These are phyloP conservation scores for Colletotrichum musae DNA, from an alignment of 2,329 filamentous ascomycete species.

Conservation along the genomic window DNA sequence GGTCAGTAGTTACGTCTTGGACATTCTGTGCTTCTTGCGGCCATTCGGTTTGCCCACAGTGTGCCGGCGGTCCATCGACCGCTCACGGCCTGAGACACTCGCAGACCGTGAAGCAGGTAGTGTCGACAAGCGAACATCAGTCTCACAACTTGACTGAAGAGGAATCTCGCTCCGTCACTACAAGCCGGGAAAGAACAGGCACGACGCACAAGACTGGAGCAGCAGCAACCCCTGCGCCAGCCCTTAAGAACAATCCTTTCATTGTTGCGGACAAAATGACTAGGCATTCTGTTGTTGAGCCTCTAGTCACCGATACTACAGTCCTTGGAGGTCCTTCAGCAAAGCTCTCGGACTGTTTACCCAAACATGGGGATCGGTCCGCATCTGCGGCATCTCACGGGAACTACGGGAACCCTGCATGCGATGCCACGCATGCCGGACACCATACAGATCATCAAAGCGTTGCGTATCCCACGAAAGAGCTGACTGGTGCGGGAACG, in stretches of 20 bases:
- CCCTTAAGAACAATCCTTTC: conserved; percentile 51
- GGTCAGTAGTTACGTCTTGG: conserved; percentile 54
- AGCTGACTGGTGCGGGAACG: conserved; percentile 25
- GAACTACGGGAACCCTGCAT: conserved; percentile 48
- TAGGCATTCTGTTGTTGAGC: conserved; percentile 43
- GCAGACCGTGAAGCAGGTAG: too few relatives aligned
- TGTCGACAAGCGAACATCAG: not conserved
- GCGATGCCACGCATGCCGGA: conserved; percentile 45
- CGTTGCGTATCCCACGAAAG: conserved; percentile 48
- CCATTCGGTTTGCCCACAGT: conserved; percentile 65
- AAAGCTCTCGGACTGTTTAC: conserved; percentile 50
- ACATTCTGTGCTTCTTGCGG: conserved; percentile 63
- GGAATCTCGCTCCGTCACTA: not conserved
- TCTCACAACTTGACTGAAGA: conserved; percentile 3
- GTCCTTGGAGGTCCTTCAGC: conserved; percentile 43
- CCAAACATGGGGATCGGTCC: conserved; percentile 41
- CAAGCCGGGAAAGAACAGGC: not conserved
- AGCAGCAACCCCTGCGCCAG: conserved; percentile 22
- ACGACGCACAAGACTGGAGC: conserved; percentile 25
- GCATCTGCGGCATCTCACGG: conserved; percentile 37
- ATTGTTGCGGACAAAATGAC: conserved; percentile 48
- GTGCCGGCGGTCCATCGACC: conserved; percentile 55
- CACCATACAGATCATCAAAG: conserved; percentile 51
- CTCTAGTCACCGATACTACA: conserved; percentile 43
- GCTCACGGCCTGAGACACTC: conserved; percentile 30